A percentile compares a stretch with the other conserved stretches of the same genome.
These are phyloP conservation scores for Berkeleyomyces basicola DNA, from an alignment of 2,329 filamentous ascomycete genomes.

Conservation along the genomic window DNA sequence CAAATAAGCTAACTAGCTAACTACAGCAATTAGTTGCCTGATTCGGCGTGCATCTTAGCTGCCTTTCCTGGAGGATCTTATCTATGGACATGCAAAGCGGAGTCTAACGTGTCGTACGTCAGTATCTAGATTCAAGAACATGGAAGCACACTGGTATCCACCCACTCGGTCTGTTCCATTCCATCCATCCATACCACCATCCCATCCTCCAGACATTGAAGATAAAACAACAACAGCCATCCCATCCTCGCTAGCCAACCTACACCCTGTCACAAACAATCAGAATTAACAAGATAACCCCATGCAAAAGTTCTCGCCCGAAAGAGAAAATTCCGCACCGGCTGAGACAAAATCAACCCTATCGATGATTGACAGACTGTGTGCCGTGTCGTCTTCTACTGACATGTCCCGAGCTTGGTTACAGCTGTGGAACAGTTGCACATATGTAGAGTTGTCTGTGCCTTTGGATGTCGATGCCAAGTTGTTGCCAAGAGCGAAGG, in stretches of 20 bases:
- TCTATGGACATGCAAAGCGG: neutral
- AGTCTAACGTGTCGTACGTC: neutral
- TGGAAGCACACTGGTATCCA: neutral
- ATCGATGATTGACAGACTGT: neutral
- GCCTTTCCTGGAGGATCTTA: neutral
- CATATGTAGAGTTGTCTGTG: no score
- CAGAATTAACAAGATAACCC: no score
- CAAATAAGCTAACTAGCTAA: neutral
- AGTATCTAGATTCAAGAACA: neutral
- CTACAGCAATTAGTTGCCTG: neutral
- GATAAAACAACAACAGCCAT: no score
- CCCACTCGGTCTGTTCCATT: no score
- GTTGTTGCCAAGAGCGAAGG: no score
- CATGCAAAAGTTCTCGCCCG: neutral
- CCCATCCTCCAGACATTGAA: no score
- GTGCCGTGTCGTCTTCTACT: neutral
- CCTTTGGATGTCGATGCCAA: no score
- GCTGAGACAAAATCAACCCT: slow-evolving; percentile 1
- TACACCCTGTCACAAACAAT: no score
- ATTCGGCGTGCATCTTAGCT: neutral
- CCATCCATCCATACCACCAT: no score
- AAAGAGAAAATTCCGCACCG: neutral
- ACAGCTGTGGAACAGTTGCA: neutral
- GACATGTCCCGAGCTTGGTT: neutral
- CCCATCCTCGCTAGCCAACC: no score